phyloP scores from a whole-genome alignment of 2,329 filamentous ascomycete genomes.

The Fusarium succisae region DNA sequence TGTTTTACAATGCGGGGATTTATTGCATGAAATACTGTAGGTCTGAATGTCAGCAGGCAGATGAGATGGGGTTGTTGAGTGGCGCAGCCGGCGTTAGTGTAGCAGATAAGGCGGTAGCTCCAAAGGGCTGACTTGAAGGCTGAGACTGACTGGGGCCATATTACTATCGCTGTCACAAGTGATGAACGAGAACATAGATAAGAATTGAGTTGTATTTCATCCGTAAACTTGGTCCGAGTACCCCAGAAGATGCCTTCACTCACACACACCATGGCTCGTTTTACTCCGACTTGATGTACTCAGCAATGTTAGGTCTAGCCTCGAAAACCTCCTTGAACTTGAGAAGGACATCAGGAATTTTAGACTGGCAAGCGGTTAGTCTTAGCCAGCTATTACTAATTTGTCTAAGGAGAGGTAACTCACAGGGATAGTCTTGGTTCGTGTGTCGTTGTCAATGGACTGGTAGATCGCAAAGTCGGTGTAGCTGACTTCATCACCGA shows the following conservation, averaged over 20 bases:
- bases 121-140: not conserved
- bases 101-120: not conserved
- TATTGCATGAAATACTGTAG: not conserved
- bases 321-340: conserved; percentile 24
- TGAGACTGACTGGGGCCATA: not conserved
- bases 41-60: not conserved
- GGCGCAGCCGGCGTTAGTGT: not conserved
- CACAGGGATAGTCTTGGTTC: conserved; percentile 20
- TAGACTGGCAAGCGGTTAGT: not conserved
- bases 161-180: not conserved
- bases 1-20: not conserved
- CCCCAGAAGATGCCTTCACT: too few relatives aligned
- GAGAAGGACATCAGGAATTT: conserved; percentile 7
- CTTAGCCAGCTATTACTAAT: not conserved
- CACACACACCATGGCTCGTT: not conserved
- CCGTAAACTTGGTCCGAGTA: too few relatives aligned
- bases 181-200: not conserved
- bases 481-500: conserved; percentile 19
- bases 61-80: not conserved
- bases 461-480: conserved; percentile 24
- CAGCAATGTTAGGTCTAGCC: conserved; percentile 16
- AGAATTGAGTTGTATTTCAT: too few relatives aligned
- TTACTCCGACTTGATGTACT: conserved; percentile 16
- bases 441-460: conserved; percentile 20
- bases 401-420: not conserved